A percentile compares a stretch with the other conserved stretches of the same genome.
Evolutionary conservation across 1,139 yeast species (phyloP).

Genomic region (Meyerozyma smithsonii): DNA sequence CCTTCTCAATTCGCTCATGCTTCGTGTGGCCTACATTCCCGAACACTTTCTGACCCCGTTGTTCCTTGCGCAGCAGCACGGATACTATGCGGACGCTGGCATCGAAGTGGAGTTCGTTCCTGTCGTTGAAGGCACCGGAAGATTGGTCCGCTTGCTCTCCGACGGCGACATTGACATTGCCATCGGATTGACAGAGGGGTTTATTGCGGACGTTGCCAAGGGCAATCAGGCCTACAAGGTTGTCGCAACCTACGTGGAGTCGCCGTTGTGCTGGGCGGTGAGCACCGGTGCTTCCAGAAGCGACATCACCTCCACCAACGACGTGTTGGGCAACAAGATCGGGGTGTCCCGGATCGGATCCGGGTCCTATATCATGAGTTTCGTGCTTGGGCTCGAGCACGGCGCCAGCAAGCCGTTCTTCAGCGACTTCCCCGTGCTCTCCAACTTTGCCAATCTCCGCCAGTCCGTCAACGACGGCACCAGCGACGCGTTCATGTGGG

Average conservation of each 20-base stretch:
- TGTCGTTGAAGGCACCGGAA: conserved; percentile 86
- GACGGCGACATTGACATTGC: conserved; percentile 67
- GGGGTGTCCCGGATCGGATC: conserved; percentile 90
- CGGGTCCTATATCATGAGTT: conserved; percentile 89
- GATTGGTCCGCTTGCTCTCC: conserved; percentile 69
- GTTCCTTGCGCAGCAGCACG: conserved; percentile 61
- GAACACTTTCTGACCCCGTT: conserved; percentile 91
- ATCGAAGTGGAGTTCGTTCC: conserved; percentile 61
- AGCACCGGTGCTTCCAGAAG: conserved; percentile 65
- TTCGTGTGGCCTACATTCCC: conserved; percentile 76
- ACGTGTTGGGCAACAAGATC: conserved; percentile 58
- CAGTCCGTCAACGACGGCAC: conserved; percentile 65
- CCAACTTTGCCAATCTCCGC: conserved; percentile 71
- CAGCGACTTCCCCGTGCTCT: conserved; percentile 49
- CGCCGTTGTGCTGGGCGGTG: conserved; percentile 89
- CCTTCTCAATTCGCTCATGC: background rate
- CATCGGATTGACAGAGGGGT: conserved; percentile 88
- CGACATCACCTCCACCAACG: conserved; percentile 46
- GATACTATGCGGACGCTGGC: conserved; percentile 45
- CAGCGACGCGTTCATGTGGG: conserved; percentile 95
- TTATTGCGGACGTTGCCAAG: conserved; percentile 74
- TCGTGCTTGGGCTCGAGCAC: conserved; percentile 66
- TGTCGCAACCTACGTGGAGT: conserved; percentile 76
- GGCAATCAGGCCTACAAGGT: conserved; percentile 61
- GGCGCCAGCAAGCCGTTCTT: conserved; percentile 45